A percentile compares a stretch with the other conserved stretches of the same genome.
These are phyloP conservation scores for Cornus kousa DNA, from an alignment of 148 eudicot species.

Conservation along the genomic window DNA sequence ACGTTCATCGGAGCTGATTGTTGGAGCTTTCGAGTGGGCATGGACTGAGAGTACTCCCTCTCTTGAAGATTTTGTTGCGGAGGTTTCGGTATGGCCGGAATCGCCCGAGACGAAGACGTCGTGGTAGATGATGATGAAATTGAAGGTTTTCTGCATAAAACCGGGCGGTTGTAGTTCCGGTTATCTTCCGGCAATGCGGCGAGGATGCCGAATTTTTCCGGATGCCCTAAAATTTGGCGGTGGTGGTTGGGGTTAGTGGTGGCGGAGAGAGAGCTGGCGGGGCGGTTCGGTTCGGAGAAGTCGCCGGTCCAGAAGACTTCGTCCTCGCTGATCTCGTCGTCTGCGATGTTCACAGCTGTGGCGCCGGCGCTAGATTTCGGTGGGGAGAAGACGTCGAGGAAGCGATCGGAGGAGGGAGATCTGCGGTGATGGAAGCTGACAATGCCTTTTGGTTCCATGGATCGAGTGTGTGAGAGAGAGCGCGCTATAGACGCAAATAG, in stretches of 20 bases:
- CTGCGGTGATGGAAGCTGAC: constrained; percentile 40
- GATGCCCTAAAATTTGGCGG: constrained; percentile 16
- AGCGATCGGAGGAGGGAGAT: constrained; percentile 54
- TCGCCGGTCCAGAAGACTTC: constrained; percentile 59
- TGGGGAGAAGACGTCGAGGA: constrained; percentile 43
- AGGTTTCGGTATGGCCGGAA: constrained; percentile 52
- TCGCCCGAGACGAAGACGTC: constrained; percentile 24
- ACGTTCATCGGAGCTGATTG: constrained; percentile 63
- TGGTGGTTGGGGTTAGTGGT: background rate
- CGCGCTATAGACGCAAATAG: background rate
- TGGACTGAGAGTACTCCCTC: constrained; percentile 28
- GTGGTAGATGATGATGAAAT: constrained; percentile 11
- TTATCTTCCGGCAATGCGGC: constrained; percentile 45
- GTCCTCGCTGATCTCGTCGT: constrained; percentile 53
- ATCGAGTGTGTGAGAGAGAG: background rate
- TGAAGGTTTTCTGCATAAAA: constrained; percentile 23
- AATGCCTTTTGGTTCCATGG: constrained; percentile 38
- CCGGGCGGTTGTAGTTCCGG: constrained; percentile 16
- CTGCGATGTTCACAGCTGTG: constrained; percentile 14
- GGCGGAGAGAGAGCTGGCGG: constrained; percentile 4
- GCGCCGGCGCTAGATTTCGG: constrained; percentile 17
- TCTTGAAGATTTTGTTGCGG: constrained; percentile 9
- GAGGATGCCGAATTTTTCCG: constrained; percentile 49
- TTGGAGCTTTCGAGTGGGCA: constrained; percentile 34
- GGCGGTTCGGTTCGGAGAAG: constrained; percentile 27